Base-by-base conservation (phyloP, 2,329 filamentous ascomycete species). In the Hypoxylon sp. region DNA sequence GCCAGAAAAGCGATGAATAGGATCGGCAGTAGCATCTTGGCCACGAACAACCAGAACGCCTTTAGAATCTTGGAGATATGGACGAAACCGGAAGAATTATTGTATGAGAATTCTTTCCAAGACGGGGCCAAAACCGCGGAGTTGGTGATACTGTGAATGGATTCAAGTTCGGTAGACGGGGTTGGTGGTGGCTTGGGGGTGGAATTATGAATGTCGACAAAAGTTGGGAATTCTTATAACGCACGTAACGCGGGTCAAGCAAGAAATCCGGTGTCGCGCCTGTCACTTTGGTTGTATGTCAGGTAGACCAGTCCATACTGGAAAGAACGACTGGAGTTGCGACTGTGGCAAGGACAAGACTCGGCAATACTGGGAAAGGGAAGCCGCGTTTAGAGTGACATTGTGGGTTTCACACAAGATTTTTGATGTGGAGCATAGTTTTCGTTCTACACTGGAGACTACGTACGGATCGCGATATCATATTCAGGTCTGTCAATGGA, bases 11-110 rank as follows among this genome's bases (percentile, higher is more conserved):
- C 48, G 40, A 76, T 31, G 50, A 68, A 44, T 5, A 75, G 13
- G 7, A 75, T 40, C 4, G 69, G 71, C 20, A 73, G 72, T 50
- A 74, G 58, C 66, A 77, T 73, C 64, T 72, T 75, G 64, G 63
- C 66, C 33, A 42, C 37, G 25, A 70, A 61, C 31, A 70, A 58
- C 57, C 27, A 40, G n/a, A 44, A 46, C 31, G 25, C 25, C 10
- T 42, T 54, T 14, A 46, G 48, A 55, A 55, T 37, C 61, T 63
- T 61, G 40, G 17, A 30, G 17, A 49, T 54, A 30, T 54, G 10
- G 25, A 44, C 17, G 27, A 27, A 30, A 27, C 46, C 64, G 63
- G 60, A 58, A 20, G 53, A 30, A 44, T n/a, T 42, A 44, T 48
- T 8, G 17, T 20, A 54, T 50, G 6, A 40, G 13, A 33, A 53